These are phyloP conservation scores for Saccharomycopsis hybrid DNA, from an alignment of 1,139 yeast genomes.

Conservation along the genomic window DNA sequence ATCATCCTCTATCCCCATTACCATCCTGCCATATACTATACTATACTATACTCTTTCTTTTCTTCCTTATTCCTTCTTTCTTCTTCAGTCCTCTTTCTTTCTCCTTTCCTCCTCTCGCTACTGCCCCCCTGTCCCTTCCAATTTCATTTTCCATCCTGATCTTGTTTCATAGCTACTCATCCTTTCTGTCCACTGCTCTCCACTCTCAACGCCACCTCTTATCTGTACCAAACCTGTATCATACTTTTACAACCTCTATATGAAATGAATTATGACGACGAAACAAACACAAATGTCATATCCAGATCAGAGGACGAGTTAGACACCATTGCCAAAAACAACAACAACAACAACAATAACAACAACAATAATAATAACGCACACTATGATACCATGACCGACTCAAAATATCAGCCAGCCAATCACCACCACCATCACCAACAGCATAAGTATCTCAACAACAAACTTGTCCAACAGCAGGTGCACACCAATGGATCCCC, in stretches of 20 bases:
- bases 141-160: no score
- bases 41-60: no score
- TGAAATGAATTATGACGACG: conserved; percentile 7
- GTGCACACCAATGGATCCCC: conserved; percentile 16
- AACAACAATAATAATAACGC: not conserved
- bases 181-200: no score
- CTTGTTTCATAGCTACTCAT: no score
- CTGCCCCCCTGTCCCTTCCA: no score
- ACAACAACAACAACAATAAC: not conserved
- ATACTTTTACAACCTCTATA: not conserved
- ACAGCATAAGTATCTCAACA: not conserved
- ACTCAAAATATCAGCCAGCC: not conserved
- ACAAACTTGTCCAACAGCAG: conserved; percentile 19
- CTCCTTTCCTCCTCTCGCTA: no score
- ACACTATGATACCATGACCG: not conserved
- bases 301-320: conserved; percentile 3
- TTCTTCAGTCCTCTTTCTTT: no score
- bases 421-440: not conserved
- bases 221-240: not conserved
- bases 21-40: no score
- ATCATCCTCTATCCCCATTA: no score
- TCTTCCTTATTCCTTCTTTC: no score
- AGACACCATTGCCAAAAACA: not conserved
- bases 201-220: not conserved
- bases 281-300: conserved; percentile 1